Percentiles rank a stretch among this genome's conserved stretches.
phyloP scores from a whole-genome alignment of 1,284 basidiomycete species.

The Mrakiaceae sp. region DNA sequence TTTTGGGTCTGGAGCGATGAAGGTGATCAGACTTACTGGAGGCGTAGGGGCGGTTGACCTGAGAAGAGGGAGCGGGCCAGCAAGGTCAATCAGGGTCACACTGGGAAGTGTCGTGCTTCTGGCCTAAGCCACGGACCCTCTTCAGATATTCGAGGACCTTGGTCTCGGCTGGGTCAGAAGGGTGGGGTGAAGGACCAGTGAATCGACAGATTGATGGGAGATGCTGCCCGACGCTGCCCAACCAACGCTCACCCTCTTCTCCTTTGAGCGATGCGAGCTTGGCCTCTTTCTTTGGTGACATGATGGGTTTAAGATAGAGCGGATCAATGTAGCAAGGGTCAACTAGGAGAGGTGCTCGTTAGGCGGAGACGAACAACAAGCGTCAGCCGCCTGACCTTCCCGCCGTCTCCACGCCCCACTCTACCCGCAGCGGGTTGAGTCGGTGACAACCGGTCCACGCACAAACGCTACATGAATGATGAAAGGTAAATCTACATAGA shows the following conservation, averaged over 20 bases:
- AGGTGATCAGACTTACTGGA: conserved; percentile 37
- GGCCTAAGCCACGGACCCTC: conserved; percentile 37
- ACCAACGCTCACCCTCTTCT: conserved; percentile 8
- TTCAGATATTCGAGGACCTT: conserved; percentile 59
- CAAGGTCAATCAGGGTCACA: conserved; percentile 16
- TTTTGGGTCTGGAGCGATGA: conserved; percentile 19
- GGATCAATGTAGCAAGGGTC: too few relatives aligned
- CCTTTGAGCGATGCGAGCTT: conserved; percentile 13
- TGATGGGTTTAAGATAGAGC: background rate
- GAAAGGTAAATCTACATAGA: too few relatives aligned
- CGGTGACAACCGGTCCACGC: too few relatives aligned
- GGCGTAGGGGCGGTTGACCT: conserved; percentile 22
- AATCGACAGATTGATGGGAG: background rate
- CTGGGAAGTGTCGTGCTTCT: conserved; percentile 21
- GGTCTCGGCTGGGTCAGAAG: background rate
- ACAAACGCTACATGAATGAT: too few relatives aligned
- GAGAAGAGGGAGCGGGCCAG: background rate
- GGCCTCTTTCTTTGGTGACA: conserved; percentile 9
- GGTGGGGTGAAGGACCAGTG: background rate
- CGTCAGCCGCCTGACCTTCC: too few relatives aligned
- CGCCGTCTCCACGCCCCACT: too few relatives aligned
- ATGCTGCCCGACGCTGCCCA: background rate
- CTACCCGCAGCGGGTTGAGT: too few relatives aligned
- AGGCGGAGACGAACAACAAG: too few relatives aligned
- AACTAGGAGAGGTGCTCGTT: too few relatives aligned